Evolutionary conservation across 805 yeast genomes (phyloP), one percentile per base, ranked within the genome.

Genomic region (Yueomyces sinensis): DNA sequence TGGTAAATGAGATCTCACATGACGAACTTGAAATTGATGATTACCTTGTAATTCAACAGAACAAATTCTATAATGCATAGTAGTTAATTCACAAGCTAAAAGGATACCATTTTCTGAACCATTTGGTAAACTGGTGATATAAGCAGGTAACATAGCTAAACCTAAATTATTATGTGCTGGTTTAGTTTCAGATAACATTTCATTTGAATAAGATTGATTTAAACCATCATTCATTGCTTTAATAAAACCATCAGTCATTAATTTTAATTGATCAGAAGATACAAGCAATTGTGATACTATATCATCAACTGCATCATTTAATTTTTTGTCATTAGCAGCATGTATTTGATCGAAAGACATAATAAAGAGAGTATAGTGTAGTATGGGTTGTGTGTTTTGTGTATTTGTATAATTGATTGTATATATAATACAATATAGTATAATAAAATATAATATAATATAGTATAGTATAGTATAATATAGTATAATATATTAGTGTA

Each of bases 61-160:
- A 52, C 96, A 86, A 15, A 89, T 95, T 50, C 97, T 70, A 61
- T 91, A 84, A 56, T 91, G 89, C 39, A 97, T 89, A 35, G 97
- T 97, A 40, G 97, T 97, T 35, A 89, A 66, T 53, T 91, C 97
- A 4, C 91, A 94, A 35, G 97, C 96, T 40, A 89, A 62, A 40
- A 70, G 73, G 31, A 82, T 64, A 31, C 97, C 97, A 37, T 65
- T 66, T 56, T 89, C 98, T 31, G 70, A 66, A 29, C 98, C 98
- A 29, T 68, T 71, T n/a, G 98, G 97, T 34, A 82, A 69, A 6
- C 71, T 67, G 4, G 95, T 82, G 25, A 89, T 94, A 54, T 59
- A 89, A 1, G 95, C 74, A 29, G 97, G 97, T 47, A 89, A 83
- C 98, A 89, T 91, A 25, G 91, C 89, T 61, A 82, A 61, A 53